Percentiles rank a stretch among this genome's conserved stretches.
Conservation (phyloP, 495 filamentous ascomycete genomes). For the Penicillium antarcticum region DNA sequence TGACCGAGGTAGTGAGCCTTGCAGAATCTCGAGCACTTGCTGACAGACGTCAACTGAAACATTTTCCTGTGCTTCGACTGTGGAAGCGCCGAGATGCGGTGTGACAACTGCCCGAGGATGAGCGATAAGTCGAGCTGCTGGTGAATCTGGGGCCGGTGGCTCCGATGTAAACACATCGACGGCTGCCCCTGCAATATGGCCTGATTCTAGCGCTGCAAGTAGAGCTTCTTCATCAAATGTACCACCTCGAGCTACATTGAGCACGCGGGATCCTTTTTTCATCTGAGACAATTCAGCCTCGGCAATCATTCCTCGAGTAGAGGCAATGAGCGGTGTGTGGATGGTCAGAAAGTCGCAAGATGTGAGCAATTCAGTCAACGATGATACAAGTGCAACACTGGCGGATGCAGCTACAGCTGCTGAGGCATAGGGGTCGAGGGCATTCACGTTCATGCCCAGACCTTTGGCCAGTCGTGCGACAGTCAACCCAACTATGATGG, state of each 20-base stretch:
- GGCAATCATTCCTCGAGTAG: constrained; percentile 64
- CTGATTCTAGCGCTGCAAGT: constrained; percentile 60
- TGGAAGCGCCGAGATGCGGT: constrained; percentile 70
- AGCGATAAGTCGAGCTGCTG: constrained; percentile 51
- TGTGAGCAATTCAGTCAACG: constrained; percentile 53
- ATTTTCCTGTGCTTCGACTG: constrained; percentile 75
- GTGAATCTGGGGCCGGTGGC: constrained; percentile 50
- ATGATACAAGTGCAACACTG: constrained; percentile 52
- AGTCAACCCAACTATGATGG: constrained; percentile 56
- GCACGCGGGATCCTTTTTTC: constrained; percentile 61
- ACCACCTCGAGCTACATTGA: constrained; percentile 72
- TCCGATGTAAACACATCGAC: constrained; percentile 74
- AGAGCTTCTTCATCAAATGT: constrained; percentile 71
- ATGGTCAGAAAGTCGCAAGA: constrained; percentile 70
- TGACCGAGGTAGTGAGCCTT: constrained; percentile 61
- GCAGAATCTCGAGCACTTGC: constrained; percentile 65
- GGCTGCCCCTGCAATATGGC: constrained; percentile 67
- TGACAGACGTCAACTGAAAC: constrained; percentile 71
- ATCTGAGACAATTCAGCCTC: constrained; percentile 59
- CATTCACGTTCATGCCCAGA: constrained; percentile 64
- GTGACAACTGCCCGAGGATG: constrained; percentile 66
- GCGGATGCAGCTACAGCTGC: constrained; percentile 54
- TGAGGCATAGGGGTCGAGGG: constrained; percentile 66
- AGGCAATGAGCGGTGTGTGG: constrained; percentile 70
- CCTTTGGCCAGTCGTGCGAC: constrained; percentile 67